Conservation (phyloP, 176 grass and related monocot genomes). For the Metroxylon sagu region DNA sequence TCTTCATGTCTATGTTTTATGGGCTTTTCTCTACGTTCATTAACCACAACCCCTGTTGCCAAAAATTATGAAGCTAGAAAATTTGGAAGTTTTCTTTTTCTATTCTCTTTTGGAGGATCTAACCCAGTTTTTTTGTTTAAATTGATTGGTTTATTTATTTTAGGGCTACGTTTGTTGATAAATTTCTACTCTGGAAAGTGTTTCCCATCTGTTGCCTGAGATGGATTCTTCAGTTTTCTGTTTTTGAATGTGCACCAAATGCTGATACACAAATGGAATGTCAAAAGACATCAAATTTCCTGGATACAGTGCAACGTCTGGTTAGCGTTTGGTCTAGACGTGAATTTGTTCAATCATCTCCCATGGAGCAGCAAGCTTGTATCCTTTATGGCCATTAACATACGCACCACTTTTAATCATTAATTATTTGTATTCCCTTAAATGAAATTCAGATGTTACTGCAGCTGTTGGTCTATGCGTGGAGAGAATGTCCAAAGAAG, state of each 20-base stretch:
- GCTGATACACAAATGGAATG: constrained; percentile 22
- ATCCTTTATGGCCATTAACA: constrained; percentile 41
- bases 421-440: constrained; percentile 33
- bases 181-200: constrained; percentile 91
- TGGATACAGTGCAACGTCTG: constrained; percentile 39
- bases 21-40: too few species aligned
- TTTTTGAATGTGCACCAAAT: constrained; percentile 71
- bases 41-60: too few species aligned
- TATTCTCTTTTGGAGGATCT: too few species aligned
- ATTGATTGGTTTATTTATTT: constrained; percentile 20
- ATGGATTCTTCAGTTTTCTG: constrained; percentile 84
- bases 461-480: constrained; percentile 85
- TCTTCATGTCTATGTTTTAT: too few species aligned
- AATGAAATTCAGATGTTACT: constrained; percentile 68
- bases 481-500: constrained; percentile 62
- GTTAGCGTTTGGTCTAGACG: constrained; percentile 71
- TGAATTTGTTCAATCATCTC: constrained; percentile 88
- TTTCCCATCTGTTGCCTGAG: constrained; percentile 81
- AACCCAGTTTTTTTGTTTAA: constrained; percentile 12
- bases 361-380: constrained; percentile 98
- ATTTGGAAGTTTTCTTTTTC: too few species aligned
- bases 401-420: background rate
- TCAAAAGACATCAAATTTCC: constrained; percentile 45
- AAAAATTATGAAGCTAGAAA: too few species aligned
- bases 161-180: constrained; percentile 81